Conservation (phyloP, 2,329 filamentous ascomycete species). For the Macrophomina phaseolina region DNA sequence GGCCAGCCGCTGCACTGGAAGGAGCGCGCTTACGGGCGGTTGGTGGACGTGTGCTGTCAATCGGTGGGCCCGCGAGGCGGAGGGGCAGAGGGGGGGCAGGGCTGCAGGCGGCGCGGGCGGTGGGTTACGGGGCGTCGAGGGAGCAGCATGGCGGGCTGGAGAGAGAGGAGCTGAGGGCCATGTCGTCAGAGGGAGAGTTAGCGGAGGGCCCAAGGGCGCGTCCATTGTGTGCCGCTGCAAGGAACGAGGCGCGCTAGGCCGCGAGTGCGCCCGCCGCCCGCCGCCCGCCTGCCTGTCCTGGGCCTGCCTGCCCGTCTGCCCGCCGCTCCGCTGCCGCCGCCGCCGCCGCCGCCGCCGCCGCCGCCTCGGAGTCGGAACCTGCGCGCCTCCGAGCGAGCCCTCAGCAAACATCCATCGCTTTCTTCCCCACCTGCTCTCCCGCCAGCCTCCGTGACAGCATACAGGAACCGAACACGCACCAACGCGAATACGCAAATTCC, state of each 20-base stretch:
- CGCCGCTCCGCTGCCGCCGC: not conserved
- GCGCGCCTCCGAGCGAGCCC: not conserved
- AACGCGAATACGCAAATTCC: not conserved
- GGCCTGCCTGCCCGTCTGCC: not conserved
- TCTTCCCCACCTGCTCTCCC: not conserved
- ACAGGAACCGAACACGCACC: not conserved
- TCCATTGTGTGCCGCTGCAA: not conserved
- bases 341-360: not conserved
- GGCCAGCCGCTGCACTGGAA: not conserved
- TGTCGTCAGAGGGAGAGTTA: not conserved
- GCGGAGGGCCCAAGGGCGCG: not conserved
- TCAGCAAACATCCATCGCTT: not conserved
- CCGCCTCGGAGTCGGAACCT: not conserved
- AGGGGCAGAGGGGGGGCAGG: not conserved
- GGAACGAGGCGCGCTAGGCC: slow-evolving; percentile 1
- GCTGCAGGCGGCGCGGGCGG: not conserved
- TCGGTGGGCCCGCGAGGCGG: not conserved
- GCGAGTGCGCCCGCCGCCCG: not conserved
- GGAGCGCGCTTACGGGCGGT: slow-evolving; percentile 12
- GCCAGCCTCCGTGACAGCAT: not conserved
- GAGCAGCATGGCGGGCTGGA: not conserved
- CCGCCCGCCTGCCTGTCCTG: no score
- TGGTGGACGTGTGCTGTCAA: not conserved
- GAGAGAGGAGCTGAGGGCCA: not conserved
- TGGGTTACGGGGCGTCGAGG: not conserved